Evolutionary conservation across 495 filamentous ascomycete species (phyloP).

Genomic region (Penicillium nucicola): DNA sequence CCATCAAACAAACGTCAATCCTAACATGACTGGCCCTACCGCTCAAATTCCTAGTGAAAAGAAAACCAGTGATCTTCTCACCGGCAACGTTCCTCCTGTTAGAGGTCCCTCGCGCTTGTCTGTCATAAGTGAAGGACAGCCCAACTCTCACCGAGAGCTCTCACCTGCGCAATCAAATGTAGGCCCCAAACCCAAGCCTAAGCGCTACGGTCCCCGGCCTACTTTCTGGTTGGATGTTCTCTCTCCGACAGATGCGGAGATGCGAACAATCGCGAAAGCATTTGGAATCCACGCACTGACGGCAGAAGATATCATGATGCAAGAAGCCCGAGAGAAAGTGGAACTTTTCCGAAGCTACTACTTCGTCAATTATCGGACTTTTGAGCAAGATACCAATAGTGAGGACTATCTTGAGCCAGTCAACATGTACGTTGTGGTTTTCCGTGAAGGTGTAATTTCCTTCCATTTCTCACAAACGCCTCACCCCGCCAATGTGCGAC

Average conservation of each 20-base stretch:
- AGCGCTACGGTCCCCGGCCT: constrained; percentile 80
- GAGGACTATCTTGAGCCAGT: constrained; percentile 91
- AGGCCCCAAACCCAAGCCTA: constrained; percentile 41
- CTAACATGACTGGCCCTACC: not conserved
- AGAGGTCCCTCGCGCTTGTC: constrained; percentile 27
- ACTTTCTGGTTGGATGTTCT: constrained; percentile 95
- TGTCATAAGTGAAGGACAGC: constrained; percentile 33
- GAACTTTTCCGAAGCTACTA: constrained; percentile 97
- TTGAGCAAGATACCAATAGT: constrained; percentile 86
- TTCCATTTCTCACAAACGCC: constrained; percentile 94
- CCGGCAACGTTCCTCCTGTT: constrained; percentile 25
- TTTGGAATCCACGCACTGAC: constrained; percentile 95
- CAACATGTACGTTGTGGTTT: constrained; percentile 97
- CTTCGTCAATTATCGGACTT: constrained; percentile 95
- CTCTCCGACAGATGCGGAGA: constrained; percentile 86
- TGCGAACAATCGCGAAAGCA: constrained; percentile 85
- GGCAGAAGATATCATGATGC: constrained; percentile 93
- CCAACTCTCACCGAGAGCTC: constrained; percentile 23
- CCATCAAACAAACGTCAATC: constrained; percentile 5
- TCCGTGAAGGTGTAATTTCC: constrained; percentile 89
- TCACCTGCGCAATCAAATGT: constrained; percentile 23
- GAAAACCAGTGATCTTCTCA: constrained; percentile 23
- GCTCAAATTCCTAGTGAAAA: not conserved
- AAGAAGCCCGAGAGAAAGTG: constrained; percentile 96
- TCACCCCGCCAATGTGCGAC: constrained; percentile 91